phyloP scores from a whole-genome alignment of 2,329 filamentous ascomycete genomes.

The Neonectria punicea region DNA sequence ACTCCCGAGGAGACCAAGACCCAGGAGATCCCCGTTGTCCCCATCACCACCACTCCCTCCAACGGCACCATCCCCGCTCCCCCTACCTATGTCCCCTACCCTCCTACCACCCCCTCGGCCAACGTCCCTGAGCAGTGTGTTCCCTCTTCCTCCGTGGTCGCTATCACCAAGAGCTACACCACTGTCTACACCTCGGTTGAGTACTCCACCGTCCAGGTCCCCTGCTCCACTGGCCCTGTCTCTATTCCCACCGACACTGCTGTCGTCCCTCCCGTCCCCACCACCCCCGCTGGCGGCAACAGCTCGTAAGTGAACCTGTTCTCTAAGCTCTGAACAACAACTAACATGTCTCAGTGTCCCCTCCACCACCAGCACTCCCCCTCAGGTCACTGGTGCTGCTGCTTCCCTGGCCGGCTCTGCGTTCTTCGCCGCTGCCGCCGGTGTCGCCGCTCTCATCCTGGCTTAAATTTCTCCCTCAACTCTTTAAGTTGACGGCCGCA shows the following conservation, averaged over 20 bases:
- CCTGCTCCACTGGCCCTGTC: slow-evolving; percentile 27
- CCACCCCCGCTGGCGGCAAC: slow-evolving; percentile 44
- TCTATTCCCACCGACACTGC: slow-evolving; percentile 30
- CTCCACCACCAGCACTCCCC: slow-evolving; percentile 45
- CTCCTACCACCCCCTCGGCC: slow-evolving; percentile 30
- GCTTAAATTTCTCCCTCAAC: slow-evolving; percentile 58
- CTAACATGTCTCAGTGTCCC: slow-evolving; percentile 28
- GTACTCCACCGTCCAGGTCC: slow-evolving; percentile 54
- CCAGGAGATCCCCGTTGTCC: slow-evolving; percentile 24
- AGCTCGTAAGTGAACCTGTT: slow-evolving; percentile 43
- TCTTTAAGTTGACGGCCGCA: slow-evolving; percentile 52
- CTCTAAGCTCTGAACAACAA: slow-evolving; percentile 22
- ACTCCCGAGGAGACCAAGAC: slow-evolving; percentile 21
- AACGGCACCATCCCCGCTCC: slow-evolving; percentile 4
- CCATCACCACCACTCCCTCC: slow-evolving; percentile 26
- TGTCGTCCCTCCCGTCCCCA: slow-evolving; percentile 43
- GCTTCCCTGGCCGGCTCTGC: slow-evolving; percentile 64
- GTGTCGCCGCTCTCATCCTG: slow-evolving; percentile 64
- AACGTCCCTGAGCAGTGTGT: slow-evolving; percentile 35
- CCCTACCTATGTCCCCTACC: slow-evolving; percentile 16
- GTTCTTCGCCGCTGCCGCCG: slow-evolving; percentile 64
- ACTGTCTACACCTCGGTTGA: slow-evolving; percentile 65
- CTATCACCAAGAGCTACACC: slow-evolving; percentile 66
- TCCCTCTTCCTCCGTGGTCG: slow-evolving; percentile 54
- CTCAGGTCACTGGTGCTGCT: slow-evolving; percentile 62